phyloP scores from a whole-genome alignment of 2,329 filamentous ascomycete genomes.

The Byssochlamys sp. region DNA sequence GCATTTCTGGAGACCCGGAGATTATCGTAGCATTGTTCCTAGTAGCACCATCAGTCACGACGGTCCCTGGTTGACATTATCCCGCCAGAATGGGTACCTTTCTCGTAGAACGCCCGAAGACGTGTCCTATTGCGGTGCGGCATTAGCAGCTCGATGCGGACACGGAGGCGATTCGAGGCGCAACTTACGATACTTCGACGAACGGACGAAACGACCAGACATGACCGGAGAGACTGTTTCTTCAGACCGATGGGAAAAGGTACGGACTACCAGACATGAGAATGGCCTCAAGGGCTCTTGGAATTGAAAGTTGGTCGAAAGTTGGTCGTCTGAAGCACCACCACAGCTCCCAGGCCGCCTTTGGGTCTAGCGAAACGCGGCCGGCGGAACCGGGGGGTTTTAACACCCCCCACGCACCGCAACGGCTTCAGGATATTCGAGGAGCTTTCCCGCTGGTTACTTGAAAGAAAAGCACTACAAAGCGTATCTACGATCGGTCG shows the following conservation, averaged over 20 bases:
- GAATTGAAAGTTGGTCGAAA: not conserved
- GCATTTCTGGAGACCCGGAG: slow-evolving; percentile 94
- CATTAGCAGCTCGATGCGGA: slow-evolving; percentile 18
- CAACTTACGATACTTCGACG: slow-evolving; percentile 61
- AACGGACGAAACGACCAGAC: slow-evolving; percentile 63
- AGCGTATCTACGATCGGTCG: no score
- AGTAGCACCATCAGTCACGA: slow-evolving; percentile 3
- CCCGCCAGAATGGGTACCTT: slow-evolving; percentile 46
- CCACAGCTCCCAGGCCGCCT: not conserved
- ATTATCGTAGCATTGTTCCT: slow-evolving; percentile 97
- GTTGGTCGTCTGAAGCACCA: not conserved
- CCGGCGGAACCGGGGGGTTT: not conserved
- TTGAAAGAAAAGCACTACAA: no score
- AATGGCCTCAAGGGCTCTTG: not conserved
- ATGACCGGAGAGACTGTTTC: slow-evolving; percentile 32
- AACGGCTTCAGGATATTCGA: not conserved
- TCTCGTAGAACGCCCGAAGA: slow-evolving; percentile 89
- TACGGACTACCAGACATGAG: slow-evolving; percentile 12
- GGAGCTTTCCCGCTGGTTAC: no score
- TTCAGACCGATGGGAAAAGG: slow-evolving; percentile 4
- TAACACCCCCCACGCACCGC: not conserved
- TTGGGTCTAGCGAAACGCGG: not conserved
- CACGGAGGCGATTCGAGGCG: slow-evolving; percentile 5
- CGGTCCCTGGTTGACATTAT: not conserved
- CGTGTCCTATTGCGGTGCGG: slow-evolving; percentile 60